A percentile compares a stretch with the other conserved stretches of the same genome.
These are phyloP conservation scores for Dothidotthia symphoricarpi DNA, from an alignment of 2,329 filamentous ascomycete species.

Conservation along the genomic window DNA sequence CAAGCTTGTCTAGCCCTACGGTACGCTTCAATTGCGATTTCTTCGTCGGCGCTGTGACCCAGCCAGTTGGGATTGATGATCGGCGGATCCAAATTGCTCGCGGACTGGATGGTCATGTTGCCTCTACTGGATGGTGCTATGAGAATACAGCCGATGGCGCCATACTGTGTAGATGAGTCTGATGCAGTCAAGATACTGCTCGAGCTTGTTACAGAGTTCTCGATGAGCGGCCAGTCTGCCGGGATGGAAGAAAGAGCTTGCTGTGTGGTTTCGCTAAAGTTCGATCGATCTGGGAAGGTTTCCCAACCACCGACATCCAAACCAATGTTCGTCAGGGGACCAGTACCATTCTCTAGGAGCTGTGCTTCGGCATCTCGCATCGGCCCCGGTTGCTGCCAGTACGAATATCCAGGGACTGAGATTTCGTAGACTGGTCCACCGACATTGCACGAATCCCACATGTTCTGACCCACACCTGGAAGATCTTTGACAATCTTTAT, in stretches of 20 bases:
- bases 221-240: constrained; percentile 2
- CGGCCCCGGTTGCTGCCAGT: background rate
- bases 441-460: constrained; percentile 5
- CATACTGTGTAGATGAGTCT: constrained; percentile 19
- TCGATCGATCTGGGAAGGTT: background rate
- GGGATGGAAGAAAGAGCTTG: background rate
- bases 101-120: constrained; percentile 30
- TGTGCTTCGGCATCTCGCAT: background rate
- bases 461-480: constrained; percentile 25
- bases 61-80: constrained; percentile 39
- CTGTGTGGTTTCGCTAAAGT: background rate
- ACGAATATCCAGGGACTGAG: background rate
- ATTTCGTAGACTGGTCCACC: background rate
- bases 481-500: constrained; percentile 20
- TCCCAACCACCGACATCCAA: background rate
- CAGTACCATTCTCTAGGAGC: background rate
- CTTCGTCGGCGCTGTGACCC: constrained; percentile 25
- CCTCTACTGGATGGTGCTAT: constrained; percentile 35
- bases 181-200: background rate
- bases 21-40: constrained; percentile 30
- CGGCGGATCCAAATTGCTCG: constrained; percentile 25
- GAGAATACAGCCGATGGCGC: constrained; percentile 26
- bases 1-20: constrained; percentile 24
- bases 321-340: constrained; percentile 1
- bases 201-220: background rate